These are phyloP conservation scores for Hypoxylon subgilvum DNA, from an alignment of 495 filamentous ascomycete genomes.

Conservation along the genomic window DNA sequence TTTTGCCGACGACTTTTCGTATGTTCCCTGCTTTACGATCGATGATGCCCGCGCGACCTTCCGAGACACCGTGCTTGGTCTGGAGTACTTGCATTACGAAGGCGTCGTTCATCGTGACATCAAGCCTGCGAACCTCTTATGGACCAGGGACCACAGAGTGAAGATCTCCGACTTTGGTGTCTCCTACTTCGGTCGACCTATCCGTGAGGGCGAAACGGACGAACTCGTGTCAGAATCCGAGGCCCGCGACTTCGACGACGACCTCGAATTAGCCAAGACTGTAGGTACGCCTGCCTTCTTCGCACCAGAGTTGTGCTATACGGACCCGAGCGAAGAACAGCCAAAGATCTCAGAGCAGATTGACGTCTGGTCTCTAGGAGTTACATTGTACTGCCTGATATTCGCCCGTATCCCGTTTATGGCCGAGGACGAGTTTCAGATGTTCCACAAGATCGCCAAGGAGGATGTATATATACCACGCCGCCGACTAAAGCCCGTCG, in stretches of 20 bases:
- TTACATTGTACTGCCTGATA: constrained; percentile 93
- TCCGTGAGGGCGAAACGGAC: constrained; percentile 75
- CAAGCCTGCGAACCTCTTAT: constrained; percentile 96
- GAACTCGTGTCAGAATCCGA: constrained; percentile 84
- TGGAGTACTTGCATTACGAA: constrained; percentile 96
- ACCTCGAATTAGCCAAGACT: constrained; percentile 93
- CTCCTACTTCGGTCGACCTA: constrained; percentile 88
- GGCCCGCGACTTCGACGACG: constrained; percentile 82
- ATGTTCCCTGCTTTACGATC: constrained; percentile 89
- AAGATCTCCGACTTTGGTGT: constrained; percentile 99
- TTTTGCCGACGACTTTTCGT: constrained; percentile 82
- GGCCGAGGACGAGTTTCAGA: constrained; percentile 84
- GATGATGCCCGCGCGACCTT: constrained; percentile 85
- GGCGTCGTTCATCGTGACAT: constrained; percentile 98
- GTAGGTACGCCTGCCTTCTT: constrained; percentile 98
- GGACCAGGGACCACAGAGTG: constrained; percentile 81
- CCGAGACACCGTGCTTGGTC: constrained; percentile 87
- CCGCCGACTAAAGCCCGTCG: constrained; percentile 77
- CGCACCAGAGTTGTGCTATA: constrained; percentile 95
- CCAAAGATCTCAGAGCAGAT: constrained; percentile 70
- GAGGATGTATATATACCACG: constrained; percentile 87
- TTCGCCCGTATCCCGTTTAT: constrained; percentile 93
- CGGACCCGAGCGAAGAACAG: constrained; percentile 59
- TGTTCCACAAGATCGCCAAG: constrained; percentile 89
- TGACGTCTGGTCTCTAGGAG: constrained; percentile 95